phyloP scores from a whole-genome alignment of 192 early-diverging fungal species.

The Linderina pennispora region DNA sequence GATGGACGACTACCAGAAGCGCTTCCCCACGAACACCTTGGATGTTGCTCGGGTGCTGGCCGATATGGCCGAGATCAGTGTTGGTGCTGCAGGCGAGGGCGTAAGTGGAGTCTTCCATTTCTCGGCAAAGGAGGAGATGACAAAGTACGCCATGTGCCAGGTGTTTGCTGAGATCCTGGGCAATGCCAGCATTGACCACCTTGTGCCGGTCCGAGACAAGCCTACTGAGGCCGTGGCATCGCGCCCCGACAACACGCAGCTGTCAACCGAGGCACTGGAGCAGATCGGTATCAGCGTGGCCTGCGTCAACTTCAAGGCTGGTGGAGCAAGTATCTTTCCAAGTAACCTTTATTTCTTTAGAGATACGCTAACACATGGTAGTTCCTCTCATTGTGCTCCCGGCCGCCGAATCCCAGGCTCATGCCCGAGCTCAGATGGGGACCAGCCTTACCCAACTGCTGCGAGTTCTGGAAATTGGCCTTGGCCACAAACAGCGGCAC shows the following conservation, averaged over 20 bases:
- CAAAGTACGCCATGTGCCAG: constrained; percentile 38
- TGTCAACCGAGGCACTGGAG: constrained; percentile 19
- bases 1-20: constrained; percentile 64
- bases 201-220: constrained; percentile 13
- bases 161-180: constrained; percentile 24
- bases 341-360: background rate
- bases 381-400: constrained; percentile 9
- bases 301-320: constrained; percentile 28
- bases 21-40: constrained; percentile 80
- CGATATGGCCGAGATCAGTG: constrained; percentile 50
- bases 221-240: constrained; percentile 10
- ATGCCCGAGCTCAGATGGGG: constrained; percentile 22
- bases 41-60: constrained; percentile 66
- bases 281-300: constrained; percentile 17
- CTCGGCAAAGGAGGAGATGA: constrained; percentile 25
- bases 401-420: constrained; percentile 19
- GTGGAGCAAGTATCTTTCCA: constrained; percentile 20
- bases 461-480: constrained; percentile 7
- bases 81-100: constrained; percentile 1
- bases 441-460: constrained; percentile 40
- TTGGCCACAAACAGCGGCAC: constrained; percentile 32
- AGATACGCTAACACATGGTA: constrained; percentile 26
- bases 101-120: constrained; percentile 32
- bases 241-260: constrained; percentile 27
- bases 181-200: background rate